Evolutionary conservation across 768 basidiomycete species (phyloP).

Genomic region (Amanita phalloides): DNA sequence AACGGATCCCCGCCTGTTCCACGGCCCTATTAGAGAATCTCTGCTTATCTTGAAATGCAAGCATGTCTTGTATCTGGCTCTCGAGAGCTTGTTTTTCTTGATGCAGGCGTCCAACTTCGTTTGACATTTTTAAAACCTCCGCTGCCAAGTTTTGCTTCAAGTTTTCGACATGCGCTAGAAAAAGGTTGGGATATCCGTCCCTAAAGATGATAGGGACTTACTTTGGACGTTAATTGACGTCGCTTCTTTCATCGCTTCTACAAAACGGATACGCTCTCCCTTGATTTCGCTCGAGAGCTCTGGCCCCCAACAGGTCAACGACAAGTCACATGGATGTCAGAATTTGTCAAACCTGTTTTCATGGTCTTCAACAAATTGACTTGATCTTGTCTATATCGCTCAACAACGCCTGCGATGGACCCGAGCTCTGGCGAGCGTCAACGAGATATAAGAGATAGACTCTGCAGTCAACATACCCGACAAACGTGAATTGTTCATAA

Average conservation of each 20-base stretch:
- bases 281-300: slow-evolving; percentile 79
- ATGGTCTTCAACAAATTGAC: slow-evolving; percentile 57
- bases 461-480: slow-evolving; percentile 5
- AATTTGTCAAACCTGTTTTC: slow-evolving; percentile 38
- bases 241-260: slow-evolving; percentile 93
- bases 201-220: slow-evolving; percentile 17
- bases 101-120: slow-evolving; percentile 61
- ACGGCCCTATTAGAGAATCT: slow-evolving; percentile 3
- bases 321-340: background rate
- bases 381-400: slow-evolving; percentile 63
- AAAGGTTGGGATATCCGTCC: background rate
- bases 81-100: slow-evolving; percentile 55
- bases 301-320: slow-evolving; percentile 13
- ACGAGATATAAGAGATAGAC: background rate
- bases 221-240: slow-evolving; percentile 81
- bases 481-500: slow-evolving; percentile 14
- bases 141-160: slow-evolving; percentile 73
- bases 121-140: slow-evolving; percentile 65
- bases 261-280: slow-evolving; percentile 76
- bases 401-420: slow-evolving; percentile 49
- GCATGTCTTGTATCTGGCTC: slow-evolving; percentile 63
- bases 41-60: slow-evolving; percentile 46
- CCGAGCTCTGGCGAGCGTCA: slow-evolving; percentile 32
- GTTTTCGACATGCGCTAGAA: slow-evolving; percentile 71
- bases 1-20: background rate